Base-by-base conservation (phyloP, 208 protist species). In the Balamuthia mandrillaris region DNA sequence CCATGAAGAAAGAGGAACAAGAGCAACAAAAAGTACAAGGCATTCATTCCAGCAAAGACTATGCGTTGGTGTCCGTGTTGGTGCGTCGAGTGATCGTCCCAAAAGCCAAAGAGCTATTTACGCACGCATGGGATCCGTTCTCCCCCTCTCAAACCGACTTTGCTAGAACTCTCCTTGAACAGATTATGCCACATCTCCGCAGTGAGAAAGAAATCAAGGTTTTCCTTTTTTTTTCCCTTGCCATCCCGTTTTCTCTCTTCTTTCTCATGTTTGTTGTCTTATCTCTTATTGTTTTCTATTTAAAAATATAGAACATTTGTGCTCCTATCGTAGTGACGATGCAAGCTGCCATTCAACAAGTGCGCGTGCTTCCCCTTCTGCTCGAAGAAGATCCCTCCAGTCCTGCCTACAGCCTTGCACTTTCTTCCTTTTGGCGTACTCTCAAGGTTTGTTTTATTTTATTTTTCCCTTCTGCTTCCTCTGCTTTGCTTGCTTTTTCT, bases 291-390 rank as follows among this genome's bases (percentile, higher is more conserved):
- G n/a, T 74, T 6, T 42, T 2, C 24, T 1, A 47, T 14, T 2
- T 14, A 4, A 27, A 7, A 27, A 14, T 10, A 1, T 31, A 81
- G 72, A 60, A 42, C 0, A 12, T 81, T 18, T 18, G 37, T 5
- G 47, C 54, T 10, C 47, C 72, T 9, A 39, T 81, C 31, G 45
- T 81, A 35, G 7, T 81, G 49, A 39, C 21, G 2, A 6, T 81
- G 33, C 72, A 81, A 6, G 72, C 24, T 3, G 72, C 72, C 3
- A 49, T 81, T 14, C 47, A 81, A 3, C 49, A 39, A 16, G 72
- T 81, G 47, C 72, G 72, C 4, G 21, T 81, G 72, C 72, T 49
- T 27, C 41, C 72, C n/a, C n/a, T n/a, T n/a, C n/a, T n/a, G n/a
- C n/a, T n/a, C n/a, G n/a, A n/a, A n/a, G n/a, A n/a, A n/a, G n/a